These are phyloP conservation scores for Sugiyamaella lignohabitans DNA, from an alignment of 805 yeast genomes.

Conservation along the genomic window DNA sequence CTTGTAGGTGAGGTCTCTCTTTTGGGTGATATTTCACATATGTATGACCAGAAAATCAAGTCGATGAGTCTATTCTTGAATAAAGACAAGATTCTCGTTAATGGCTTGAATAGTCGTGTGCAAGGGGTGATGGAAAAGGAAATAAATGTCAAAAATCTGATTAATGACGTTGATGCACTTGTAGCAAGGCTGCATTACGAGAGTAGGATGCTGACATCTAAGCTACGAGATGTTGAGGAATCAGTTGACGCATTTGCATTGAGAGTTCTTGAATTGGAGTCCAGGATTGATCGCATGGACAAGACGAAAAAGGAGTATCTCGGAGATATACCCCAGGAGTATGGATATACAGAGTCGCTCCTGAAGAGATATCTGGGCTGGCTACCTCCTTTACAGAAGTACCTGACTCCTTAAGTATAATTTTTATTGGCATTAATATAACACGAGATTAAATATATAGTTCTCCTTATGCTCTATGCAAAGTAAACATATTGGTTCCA, in stretches of 20 bases:
- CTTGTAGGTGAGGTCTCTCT: slow-evolving; percentile 8
- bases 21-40: slow-evolving; percentile 7
- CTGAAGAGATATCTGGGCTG: not conserved
- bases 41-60: slow-evolving; percentile 3
- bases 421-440: not conserved
- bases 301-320: not conserved
- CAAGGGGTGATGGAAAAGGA: slow-evolving; percentile 9
- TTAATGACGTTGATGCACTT: slow-evolving; percentile 23
- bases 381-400: not conserved
- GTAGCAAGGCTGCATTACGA: slow-evolving; percentile 50
- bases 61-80: slow-evolving; percentile 2
- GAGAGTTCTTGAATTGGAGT: slow-evolving; percentile 34
- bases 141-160: slow-evolving; percentile 6
- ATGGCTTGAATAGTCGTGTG: slow-evolving; percentile 3
- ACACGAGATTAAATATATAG: too few species aligned
- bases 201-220: slow-evolving; percentile 48
- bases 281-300: slow-evolving; percentile 17
- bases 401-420: not conserved
- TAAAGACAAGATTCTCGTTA: slow-evolving; percentile 4
- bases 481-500: not conserved
- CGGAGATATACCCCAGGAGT: not conserved
- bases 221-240: slow-evolving; percentile 63
- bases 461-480: too few species aligned
- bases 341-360: not conserved
- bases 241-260: slow-evolving; percentile 42